Evolutionary conservation across 306 rosid species (phyloP).

Genomic region (Myrica gale): DNA sequence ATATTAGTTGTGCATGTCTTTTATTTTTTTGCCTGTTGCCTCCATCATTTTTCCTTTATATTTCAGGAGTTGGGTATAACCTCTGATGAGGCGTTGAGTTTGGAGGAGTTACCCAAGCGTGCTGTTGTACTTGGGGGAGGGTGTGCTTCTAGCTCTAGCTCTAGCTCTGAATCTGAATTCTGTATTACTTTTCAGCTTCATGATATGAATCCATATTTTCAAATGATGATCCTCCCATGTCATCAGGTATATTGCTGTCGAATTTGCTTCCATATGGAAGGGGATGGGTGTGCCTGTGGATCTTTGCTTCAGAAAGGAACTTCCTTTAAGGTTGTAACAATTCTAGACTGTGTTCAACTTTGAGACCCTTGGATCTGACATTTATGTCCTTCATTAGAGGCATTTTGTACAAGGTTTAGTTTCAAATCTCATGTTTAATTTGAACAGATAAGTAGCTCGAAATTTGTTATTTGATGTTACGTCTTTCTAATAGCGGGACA

Average conservation of each 20-base stretch:
- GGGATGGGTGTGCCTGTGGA: slow-evolving; percentile 88
- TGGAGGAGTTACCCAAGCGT: slow-evolving; percentile 83
- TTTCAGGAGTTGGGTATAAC: slow-evolving; percentile 86
- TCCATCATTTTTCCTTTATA: background rate
- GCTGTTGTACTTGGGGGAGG: slow-evolving; percentile 94
- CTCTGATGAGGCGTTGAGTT: slow-evolving; percentile 97
- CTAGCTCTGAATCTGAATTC: slow-evolving; percentile 19
- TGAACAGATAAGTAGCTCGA: background rate
- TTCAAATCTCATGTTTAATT: background rate
- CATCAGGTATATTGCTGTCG: slow-evolving; percentile 87
- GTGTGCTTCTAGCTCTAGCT: slow-evolving; percentile 50
- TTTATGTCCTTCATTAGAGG: background rate
- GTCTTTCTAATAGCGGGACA: background rate
- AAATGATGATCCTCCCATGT: slow-evolving; percentile 7
- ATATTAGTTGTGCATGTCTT: background rate
- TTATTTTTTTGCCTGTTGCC: background rate
- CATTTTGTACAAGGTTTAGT: background rate
- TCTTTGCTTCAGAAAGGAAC: slow-evolving; percentile 84
- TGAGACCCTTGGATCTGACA: background rate
- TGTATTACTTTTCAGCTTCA: slow-evolving; percentile 17
- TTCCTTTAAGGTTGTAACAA: slow-evolving; percentile 71
- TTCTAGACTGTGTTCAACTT: slow-evolving; percentile 7
- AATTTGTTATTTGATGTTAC: background rate
- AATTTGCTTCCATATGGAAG: slow-evolving; percentile 96
- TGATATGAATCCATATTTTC: slow-evolving; percentile 13